phyloP scores from a whole-genome alignment of 2,329 filamentous ascomycete species.

The Colletotrichum spaethianum region DNA sequence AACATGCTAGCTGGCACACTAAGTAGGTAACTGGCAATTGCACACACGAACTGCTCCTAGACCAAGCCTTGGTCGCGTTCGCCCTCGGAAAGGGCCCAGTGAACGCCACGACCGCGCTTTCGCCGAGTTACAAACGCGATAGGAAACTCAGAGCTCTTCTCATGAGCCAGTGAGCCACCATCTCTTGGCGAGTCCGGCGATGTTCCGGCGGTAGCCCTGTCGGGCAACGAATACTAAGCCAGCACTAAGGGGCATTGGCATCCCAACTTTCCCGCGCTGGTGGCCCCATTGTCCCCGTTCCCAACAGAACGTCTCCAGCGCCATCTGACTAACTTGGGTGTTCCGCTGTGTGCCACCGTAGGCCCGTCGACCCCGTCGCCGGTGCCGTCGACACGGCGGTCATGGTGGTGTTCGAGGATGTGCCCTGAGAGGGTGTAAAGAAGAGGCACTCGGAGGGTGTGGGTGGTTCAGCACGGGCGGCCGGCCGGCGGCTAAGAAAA shows the following conservation, averaged over 20 bases:
- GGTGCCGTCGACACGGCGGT: background rate
- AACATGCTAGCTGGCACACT: no score
- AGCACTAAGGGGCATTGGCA: constrained; percentile 4
- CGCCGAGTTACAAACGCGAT: background rate
- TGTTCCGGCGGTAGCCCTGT: constrained; percentile 11
- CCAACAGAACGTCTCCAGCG: constrained; percentile 11
- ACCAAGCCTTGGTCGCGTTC: background rate
- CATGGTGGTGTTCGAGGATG: background rate
- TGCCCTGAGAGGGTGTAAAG: constrained; percentile 1
- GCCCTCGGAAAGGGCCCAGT: background rate
- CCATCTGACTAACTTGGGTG: background rate
- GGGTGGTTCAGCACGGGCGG: background rate
- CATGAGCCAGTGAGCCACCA: background rate
- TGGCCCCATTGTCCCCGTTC: background rate
- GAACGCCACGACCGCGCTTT: background rate
- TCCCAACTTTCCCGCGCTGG: background rate
- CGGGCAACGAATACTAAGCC: background rate
- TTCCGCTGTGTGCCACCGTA: background rate
- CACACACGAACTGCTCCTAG: background rate
- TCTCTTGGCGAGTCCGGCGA: background rate
- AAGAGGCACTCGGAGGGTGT: background rate
- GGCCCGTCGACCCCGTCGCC: constrained; percentile 3
- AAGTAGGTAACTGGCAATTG: background rate
- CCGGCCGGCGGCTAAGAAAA: background rate
- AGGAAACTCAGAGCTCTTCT: constrained; percentile 1